Evolutionary conservation across 148 eudicot species (phyloP).

Genomic region (Amaranthus hypochondriacus): DNA sequence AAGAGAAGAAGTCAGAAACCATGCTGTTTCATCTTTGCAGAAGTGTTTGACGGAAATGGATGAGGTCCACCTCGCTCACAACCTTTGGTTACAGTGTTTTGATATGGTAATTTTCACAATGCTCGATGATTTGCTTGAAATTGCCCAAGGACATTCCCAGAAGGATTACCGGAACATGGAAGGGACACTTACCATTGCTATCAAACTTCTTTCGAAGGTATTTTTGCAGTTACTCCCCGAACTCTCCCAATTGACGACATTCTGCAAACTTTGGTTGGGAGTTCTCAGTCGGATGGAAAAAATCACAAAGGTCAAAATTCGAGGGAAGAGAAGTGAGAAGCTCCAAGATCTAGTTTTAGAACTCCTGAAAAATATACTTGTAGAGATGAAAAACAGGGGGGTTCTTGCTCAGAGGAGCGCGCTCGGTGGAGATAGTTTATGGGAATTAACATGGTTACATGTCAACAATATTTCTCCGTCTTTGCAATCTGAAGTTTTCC

Average conservation of each 20-base stretch:
- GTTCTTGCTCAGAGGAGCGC: constrained; percentile 56
- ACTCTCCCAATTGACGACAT: constrained; percentile 50
- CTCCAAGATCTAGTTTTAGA: constrained; percentile 66
- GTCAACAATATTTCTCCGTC: constrained; percentile 60
- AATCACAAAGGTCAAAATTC: constrained; percentile 58
- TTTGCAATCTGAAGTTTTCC: constrained; percentile 54
- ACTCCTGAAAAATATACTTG: constrained; percentile 55
- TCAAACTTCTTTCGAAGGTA: constrained; percentile 60
- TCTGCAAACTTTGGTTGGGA: constrained; percentile 74
- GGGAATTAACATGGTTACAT: constrained; percentile 77
- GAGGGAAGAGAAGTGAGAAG: constrained; percentile 69
- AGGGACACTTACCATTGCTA: constrained; percentile 50
- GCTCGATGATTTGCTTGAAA: constrained; percentile 67
- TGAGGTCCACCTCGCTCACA: constrained; percentile 42
- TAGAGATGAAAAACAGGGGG: constrained; percentile 57
- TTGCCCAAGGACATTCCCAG: constrained; percentile 57
- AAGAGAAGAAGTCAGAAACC: constrained; percentile 78
- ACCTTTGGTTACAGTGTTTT: constrained; percentile 69
- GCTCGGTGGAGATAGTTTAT: constrained; percentile 59
- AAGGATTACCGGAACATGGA: constrained; percentile 77
- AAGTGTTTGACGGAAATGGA: constrained; percentile 51
- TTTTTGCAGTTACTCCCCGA: constrained; percentile 49
- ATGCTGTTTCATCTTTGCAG: constrained; percentile 53
- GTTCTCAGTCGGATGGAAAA: constrained; percentile 66
- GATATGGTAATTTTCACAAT: constrained; percentile 68